A percentile compares a stretch with the other conserved stretches of the same genome.
Conservation (phyloP, 2,329 filamentous ascomycete genomes). For the Colletotrichum sp. region DNA sequence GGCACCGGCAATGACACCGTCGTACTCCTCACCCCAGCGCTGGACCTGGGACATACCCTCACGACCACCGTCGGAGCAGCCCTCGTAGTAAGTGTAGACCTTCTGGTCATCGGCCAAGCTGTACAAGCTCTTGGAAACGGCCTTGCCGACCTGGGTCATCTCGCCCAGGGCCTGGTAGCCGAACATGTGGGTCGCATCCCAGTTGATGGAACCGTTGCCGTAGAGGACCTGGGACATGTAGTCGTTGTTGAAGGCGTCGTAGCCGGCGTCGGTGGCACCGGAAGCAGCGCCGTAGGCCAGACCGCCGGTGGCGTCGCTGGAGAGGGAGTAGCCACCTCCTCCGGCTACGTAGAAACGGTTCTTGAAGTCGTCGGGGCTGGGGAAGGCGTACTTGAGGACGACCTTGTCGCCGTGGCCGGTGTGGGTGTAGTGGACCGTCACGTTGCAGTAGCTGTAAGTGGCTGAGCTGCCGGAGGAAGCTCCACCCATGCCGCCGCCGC, state of each 20-base stretch:
- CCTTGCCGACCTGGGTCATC: constrained; percentile 43
- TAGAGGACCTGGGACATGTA: constrained; percentile 39
- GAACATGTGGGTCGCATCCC: constrained; percentile 5
- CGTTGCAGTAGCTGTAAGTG: constrained; percentile 48
- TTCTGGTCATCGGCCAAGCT: constrained; percentile 29
- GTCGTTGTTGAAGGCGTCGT: constrained; percentile 47
- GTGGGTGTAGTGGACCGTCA: constrained; percentile 50
- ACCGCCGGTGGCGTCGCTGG: constrained; percentile 37
- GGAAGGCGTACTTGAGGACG: constrained; percentile 47
- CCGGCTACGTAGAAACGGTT: constrained; percentile 50
- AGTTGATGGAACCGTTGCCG: constrained; percentile 30
- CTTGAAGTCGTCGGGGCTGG: constrained; percentile 44
- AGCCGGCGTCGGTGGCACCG: constrained; percentile 55
- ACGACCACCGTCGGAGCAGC: constrained; percentile 52
- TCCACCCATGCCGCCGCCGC: constrained; percentile 31
- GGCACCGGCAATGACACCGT: constrained; percentile 49
- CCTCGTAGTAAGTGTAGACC: constrained; percentile 57
- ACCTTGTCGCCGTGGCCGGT: constrained; percentile 35
- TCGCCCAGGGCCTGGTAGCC: constrained; percentile 7
- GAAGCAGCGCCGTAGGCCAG: constrained; percentile 50
- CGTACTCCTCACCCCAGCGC: constrained; percentile 42
- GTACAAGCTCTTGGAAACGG: constrained; percentile 54
- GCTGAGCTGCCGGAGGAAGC: constrained; percentile 33
- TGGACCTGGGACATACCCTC: constrained; percentile 53
- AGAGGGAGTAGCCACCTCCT: constrained; percentile 45